Percentiles rank a stretch among this genome's conserved stretches.
Conservation (phyloP, 345 rosid genomes). For the Eucalyptus grandis region DNA sequence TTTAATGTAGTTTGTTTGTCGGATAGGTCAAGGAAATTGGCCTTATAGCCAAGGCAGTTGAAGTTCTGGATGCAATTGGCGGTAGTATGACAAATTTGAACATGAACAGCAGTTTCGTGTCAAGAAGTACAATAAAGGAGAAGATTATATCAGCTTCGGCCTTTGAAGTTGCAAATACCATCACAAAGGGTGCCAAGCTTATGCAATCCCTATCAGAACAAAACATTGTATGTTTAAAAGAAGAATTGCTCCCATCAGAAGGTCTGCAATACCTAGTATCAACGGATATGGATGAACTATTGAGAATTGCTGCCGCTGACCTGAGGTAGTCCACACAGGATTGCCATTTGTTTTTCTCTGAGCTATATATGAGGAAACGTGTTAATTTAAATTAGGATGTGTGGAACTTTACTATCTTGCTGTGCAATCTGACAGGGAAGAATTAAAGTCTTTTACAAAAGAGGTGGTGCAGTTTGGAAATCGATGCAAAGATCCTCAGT, state of each 20-base stretch:
- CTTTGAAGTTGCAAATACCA: conserved; percentile 91
- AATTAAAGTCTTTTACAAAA: conserved; percentile 64
- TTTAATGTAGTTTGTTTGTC: neutral
- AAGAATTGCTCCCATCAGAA: conserved; percentile 70
- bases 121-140: conserved; percentile 61
- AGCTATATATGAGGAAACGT: neutral
- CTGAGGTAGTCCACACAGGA: conserved; percentile 28
- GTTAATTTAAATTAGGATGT: neutral
- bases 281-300: conserved; percentile 70
- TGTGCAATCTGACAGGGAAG: conserved; percentile 44
- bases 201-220: conserved; percentile 80
- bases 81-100: conserved; percentile 85
- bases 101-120: conserved; percentile 43
- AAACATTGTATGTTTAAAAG: conserved; percentile 57
- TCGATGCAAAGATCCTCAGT: conserved; percentile 94
- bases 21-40: neutral
- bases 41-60: conserved; percentile 43
- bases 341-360: neutral
- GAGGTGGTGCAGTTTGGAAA: conserved; percentile 96
- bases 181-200: conserved; percentile 82
- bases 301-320: conserved; percentile 77
- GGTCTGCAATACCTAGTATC: conserved; percentile 80
- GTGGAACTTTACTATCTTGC: neutral
- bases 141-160: conserved; percentile 53
- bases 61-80: conserved; percentile 80